Evolutionary conservation across 2,329 filamentous ascomycete genomes (phyloP), one percentile per base, ranked within the genome.

Genomic region (Eurotiales sp.): DNA sequence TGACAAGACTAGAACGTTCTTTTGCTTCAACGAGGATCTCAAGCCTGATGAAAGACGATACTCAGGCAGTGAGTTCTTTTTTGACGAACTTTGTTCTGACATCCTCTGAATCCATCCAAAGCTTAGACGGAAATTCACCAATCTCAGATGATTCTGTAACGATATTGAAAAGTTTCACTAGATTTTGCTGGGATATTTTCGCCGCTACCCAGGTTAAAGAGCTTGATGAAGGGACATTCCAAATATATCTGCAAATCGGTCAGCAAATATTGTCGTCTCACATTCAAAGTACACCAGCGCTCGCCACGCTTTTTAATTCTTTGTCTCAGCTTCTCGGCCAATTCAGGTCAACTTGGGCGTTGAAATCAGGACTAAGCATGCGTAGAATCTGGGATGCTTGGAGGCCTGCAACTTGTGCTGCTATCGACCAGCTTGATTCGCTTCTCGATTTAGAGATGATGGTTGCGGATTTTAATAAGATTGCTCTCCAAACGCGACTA

Each of bases 361-460:
- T 95, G 12, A 83, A 77, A 0, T 90, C 86, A 2, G 90, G 90
- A 0, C 73, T 90, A 11, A 85, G 83, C 58, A 93, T 95, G 87
- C 87, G 93, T 63, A 67, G 73, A 8, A 76, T 95, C 4, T 95
- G 91, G 92, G 80, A 81, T 37, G 62, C 75, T 1, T 81, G 95
- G 61, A 81, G 87, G 48, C 88, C 90, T 27, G 62, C 62, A 10
- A 79, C 77, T 3, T 72, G 80, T 39, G 58, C 62, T 14, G 66
- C 64, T 22, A 58, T 64, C 47, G 55, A 58, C 6, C 67, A 71
- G 50, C 53, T 72, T 37, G 53, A 58, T 41, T 67, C 61, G 19
- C 53, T 72, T 42, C 56, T 70, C 32, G 64, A 72, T 14, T 51
- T 73, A 25, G 68, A 72, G 51, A 53, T 57, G 2, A 60, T 68